Base-by-base conservation (phyloP, 495 filamentous ascomycete genomes). In the Aspergillus incahuasiensis region DNA sequence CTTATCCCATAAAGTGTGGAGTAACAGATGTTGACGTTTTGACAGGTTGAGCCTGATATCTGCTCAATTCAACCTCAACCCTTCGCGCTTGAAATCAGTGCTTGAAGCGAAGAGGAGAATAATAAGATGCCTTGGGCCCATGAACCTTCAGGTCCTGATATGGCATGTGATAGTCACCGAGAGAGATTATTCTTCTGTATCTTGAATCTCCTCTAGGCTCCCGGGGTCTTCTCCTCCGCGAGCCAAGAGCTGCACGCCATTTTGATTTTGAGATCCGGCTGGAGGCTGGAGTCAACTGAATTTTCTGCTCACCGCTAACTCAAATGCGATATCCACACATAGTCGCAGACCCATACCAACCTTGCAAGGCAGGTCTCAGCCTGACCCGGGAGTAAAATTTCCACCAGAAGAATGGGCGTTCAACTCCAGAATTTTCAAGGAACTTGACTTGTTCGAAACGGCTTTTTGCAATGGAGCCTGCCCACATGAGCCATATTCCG, bases 241-340 rank as follows among this genome's bases (percentile, higher is more conserved):
- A 35, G 32, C 12, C 32, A 35, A 35, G 32, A 35, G 12, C 6
- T 35, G 20, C 48, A 40, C 48, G 48, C 32, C 48, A 50, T 30
- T 47, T 9, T 15, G 32, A 35, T 11, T 35, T 35, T 15, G 13
- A 32, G 45, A 18, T 50, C 21, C 25, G 32, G 18, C 35, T 15
- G 47, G 9, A 34, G 15, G 13, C 20, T 50, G 32, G 48, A 25
- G 32, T 20, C 34, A 40, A 50, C 12, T 16, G 20, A 42, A 20
- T 50, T 50, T 54, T 58, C 50, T 54, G 15, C 45, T 58, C 56
- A 58, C 56, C 56, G 56, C 50, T 45, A 58, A 45, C 38, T 50
- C 19, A 40, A 20, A 24, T 22, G 30, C 19, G 35, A 56, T 56
- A 53, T 54, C 56, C 56, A 58, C 43, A 28, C 25, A 28, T 4